A percentile compares a stretch with the other conserved stretches of the same genome.
Conservation (phyloP, 2,329 filamentous ascomycete genomes). For the Alternaria conjuncta region DNA sequence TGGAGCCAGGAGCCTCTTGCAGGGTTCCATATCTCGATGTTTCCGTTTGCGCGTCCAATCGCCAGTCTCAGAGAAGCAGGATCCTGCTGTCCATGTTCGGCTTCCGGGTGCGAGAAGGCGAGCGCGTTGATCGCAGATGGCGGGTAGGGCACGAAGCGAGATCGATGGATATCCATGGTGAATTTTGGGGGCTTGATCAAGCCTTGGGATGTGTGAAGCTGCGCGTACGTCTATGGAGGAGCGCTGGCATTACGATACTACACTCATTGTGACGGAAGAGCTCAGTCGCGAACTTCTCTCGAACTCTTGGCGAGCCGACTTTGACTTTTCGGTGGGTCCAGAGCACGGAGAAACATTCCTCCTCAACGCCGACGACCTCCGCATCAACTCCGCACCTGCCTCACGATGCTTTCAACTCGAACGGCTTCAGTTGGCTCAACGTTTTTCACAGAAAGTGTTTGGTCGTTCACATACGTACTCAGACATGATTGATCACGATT, state of each 20-base stretch:
- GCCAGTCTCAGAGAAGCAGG: conserved; percentile 76
- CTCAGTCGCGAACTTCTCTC: conserved; percentile 15
- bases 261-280: conserved; percentile 12
- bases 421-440: neutral
- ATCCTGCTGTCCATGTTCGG: conserved; percentile 46
- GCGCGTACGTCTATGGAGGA: conserved; percentile 17
- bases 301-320: conserved; percentile 25
- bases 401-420: neutral
- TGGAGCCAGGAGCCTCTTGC: conserved; percentile 83
- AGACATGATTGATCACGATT: neutral
- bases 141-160: conserved; percentile 92
- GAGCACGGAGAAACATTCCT: conserved; percentile 8
- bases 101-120: conserved; percentile 79
- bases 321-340: conserved; percentile 25
- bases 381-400: conserved; percentile 7
- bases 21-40: conserved; percentile 98
- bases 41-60: conserved; percentile 89
- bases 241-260: conserved; percentile 23
- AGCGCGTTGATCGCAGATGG: conserved; percentile 92
- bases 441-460: neutral
- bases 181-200: neutral
- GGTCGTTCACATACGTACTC: too few species aligned
- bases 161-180: conserved; percentile 92
- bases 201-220: neutral
- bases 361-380: conserved; percentile 15